A percentile compares a stretch with the other conserved stretches of the same genome.
phyloP scores from a whole-genome alignment of 106 monocot species.

The Dioscorea zingiberensis region DNA sequence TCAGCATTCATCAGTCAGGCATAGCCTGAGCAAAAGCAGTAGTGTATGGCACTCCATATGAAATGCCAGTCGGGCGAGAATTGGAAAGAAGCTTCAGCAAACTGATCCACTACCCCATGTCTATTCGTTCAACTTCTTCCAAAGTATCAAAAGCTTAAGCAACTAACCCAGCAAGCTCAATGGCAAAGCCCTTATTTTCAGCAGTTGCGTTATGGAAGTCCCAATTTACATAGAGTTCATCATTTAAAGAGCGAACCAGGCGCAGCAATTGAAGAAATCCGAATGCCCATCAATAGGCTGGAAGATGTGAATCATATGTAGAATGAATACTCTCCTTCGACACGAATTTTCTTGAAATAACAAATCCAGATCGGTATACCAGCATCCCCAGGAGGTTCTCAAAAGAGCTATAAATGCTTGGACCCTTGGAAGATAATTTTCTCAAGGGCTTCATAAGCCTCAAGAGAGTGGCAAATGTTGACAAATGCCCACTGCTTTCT shows the following conservation, averaged over 20 bases:
- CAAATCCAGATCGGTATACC: slow-evolving; percentile 97
- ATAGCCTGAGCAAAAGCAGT: too few relatives aligned
- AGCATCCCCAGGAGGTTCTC: slow-evolving; percentile 86
- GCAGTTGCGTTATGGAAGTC: slow-evolving; percentile 81
- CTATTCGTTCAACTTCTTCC: too few relatives aligned
- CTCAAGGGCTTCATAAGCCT: slow-evolving; percentile 99
- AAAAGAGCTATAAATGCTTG: slow-evolving; percentile 98
- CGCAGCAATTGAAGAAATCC: slow-evolving; percentile 94
- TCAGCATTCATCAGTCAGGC: slow-evolving; percentile 73
- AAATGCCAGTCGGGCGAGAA: too few relatives aligned
- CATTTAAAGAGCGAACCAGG: slow-evolving; percentile 99
- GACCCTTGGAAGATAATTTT: slow-evolving; percentile 95
- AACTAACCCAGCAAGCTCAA: slow-evolving; percentile 98
- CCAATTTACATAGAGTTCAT: slow-evolving; percentile 96
- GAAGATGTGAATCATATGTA: slow-evolving; percentile 98
- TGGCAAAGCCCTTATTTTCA: slow-evolving; percentile 94
- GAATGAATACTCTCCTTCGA: slow-evolving; percentile 97
- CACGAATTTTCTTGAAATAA: slow-evolving; percentile 95
- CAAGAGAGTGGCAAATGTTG: slow-evolving; percentile 97
- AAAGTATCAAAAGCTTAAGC: too few relatives aligned
- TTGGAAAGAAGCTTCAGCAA: too few relatives aligned
- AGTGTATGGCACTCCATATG: too few relatives aligned
- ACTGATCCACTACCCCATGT: too few relatives aligned
- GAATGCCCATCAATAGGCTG: slow-evolving; percentile 96
- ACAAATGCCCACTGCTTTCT: slow-evolving; percentile 99